Conservation (phyloP, 257 asterid genomes). For the Jaltomata sinuosa region DNA sequence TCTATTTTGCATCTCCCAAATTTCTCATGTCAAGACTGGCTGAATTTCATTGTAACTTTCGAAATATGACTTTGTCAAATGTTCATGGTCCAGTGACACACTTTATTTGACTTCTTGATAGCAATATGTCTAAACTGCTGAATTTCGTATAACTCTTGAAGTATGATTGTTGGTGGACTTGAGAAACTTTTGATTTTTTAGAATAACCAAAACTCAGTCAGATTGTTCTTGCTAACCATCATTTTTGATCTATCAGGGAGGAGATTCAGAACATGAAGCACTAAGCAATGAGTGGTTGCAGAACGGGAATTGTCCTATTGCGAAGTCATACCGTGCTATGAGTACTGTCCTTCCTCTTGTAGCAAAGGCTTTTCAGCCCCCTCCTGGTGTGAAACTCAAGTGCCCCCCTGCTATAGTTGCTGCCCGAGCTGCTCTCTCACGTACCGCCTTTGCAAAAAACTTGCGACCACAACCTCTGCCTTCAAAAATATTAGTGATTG, state of each 20-base stretch:
- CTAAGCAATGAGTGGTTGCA: constrained; percentile 75
- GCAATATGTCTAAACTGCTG: not conserved
- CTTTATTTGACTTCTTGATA: not conserved
- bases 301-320: constrained; percentile 83
- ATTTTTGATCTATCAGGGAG: constrained; percentile 40
- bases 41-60: not conserved
- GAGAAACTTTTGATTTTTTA: not conserved
- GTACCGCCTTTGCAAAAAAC: constrained; percentile 72
- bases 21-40: not conserved
- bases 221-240: not conserved
- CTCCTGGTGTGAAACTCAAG: constrained; percentile 56
- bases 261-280: constrained; percentile 58
- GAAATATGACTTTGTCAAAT: not conserved
- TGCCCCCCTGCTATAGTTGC: constrained; percentile 84
- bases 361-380: constrained; percentile 78
- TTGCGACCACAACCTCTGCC: constrained; percentile 92
- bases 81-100: not conserved
- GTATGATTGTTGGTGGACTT: not conserved
- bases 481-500: constrained; percentile 61
- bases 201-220: not conserved
- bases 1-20: not conserved
- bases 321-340: constrained; percentile 83
- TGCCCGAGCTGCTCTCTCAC: constrained; percentile 71
- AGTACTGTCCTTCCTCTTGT: constrained; percentile 73
- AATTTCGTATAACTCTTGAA: not conserved